Evolutionary conservation across 768 basidiomycete genomes (phyloP), one percentile per base, ranked within the genome.

Genomic region (Suillus clintonianus): DNA sequence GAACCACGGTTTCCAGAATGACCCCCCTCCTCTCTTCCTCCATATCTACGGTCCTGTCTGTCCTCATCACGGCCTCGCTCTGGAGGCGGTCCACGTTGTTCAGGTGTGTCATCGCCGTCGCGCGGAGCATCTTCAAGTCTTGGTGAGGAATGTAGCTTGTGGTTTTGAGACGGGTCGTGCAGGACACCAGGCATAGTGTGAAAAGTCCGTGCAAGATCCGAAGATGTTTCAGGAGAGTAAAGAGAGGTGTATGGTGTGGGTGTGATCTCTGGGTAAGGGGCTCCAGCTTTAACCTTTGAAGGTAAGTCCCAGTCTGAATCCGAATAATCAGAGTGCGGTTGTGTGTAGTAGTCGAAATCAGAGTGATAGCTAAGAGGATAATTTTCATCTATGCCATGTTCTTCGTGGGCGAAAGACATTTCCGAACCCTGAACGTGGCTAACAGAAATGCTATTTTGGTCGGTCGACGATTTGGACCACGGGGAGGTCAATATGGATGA

Each of bases 131-230:
- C 62, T 7, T 42, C 57, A n/a, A 51, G 43, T n/a, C 24, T 61
- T 30, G 63, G 55, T 2, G 67, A 62, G 22, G 54, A 42, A 47
- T 22, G 5, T 32, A 14, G 62, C 30, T 48, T 11, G 48, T 42
- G 32, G 11, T 45, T 24, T 36, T 43, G 66, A 13, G 45, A 17
- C 43, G 5, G 64, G 37, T 68, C 34, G 15, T 43, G 54, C 36
- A 63, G 62, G 39, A 50, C 61, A 13, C 37, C 63, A 32, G 55
- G 71, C 74, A 76, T 75, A 0, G 71, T 67, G 45, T 77, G 83
- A 32, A 76, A 76, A 36, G 84, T 82, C 15, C 81, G 80, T n/a
- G 80, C 78, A n/a, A 83, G 78, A 64, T 81, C 72, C 51, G 79
- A 74, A 30, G 69, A 71, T 24, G 76, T 69, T 27, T 59, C 67